These are phyloP conservation scores for Potentilla sterilis DNA, from an alignment of 306 rosid species.

Conservation along the genomic window DNA sequence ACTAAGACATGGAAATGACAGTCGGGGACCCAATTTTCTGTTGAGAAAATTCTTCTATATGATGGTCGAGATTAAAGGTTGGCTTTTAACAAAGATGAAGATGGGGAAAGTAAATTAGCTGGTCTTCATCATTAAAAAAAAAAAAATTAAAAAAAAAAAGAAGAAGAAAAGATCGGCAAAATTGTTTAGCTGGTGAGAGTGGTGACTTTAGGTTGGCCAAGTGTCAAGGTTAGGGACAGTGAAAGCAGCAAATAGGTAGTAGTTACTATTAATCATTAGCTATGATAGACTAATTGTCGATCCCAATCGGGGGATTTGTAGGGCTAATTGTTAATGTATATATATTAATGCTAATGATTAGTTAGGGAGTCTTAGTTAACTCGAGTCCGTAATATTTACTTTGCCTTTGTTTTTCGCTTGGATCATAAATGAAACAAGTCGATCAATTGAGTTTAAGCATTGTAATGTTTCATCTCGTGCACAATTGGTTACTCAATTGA, in stretches of 20 bases:
- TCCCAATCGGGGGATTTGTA: neutral
- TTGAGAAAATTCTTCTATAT: constrained; percentile 6
- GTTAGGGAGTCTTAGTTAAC: neutral
- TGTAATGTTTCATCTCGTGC: no score
- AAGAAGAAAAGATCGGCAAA: no score
- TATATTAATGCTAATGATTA: neutral
- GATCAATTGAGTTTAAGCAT: no score
- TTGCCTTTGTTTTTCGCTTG: neutral
- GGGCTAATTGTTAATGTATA: neutral
- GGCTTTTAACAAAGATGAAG: constrained; percentile 12
- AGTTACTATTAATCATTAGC: constrained; percentile 1
- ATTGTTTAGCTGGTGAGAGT: constrained; percentile 2
- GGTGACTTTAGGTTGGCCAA: constrained; percentile 11
- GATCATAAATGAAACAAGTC: neutral
- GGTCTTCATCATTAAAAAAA: no score
- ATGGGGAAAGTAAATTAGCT: constrained; percentile 23
- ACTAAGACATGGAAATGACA: neutral
- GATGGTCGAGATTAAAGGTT: neutral
- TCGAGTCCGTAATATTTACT: neutral
- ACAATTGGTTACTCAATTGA: no score
- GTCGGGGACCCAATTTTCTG: constrained; percentile 7
- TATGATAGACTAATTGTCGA: neutral
- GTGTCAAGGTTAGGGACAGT: neutral
- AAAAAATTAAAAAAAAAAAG: no score
- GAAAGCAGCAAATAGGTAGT: neutral